Base-by-base conservation (phyloP, 78 protist genomes). In the Polysphondylium violaceum region DNA sequence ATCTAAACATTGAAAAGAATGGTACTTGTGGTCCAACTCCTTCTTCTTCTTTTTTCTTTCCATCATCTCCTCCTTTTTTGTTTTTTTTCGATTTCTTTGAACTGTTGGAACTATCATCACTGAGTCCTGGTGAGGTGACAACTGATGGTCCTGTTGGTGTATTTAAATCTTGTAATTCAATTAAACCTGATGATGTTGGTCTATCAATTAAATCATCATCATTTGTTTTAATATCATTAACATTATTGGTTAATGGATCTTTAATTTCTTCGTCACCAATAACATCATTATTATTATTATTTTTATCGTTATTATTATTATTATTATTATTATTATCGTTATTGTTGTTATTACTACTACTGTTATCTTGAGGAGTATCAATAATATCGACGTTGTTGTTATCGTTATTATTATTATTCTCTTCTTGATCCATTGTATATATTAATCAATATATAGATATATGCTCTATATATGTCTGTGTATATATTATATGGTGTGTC, bases 1-100 rank as follows among this genome's bases (percentile, higher is more conserved):
- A 87, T 33, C 93, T 64, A 68, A 76, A 87, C 47, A 87, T 31
- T 38, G 61, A 31, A 44, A 72, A 50, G 29, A 72, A 72, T 50
- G 64, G 29, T 6, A 72, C 78, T 33, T 72, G 78, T 43, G 59
- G 64, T 16, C 78, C 78, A 21, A 72, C 35, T 16, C n/a, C 76
- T 0, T 50, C 67, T 51, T 83, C 55, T n/a, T n/a, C n/a, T 31
- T 55, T 36, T 23, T 83, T 50, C 29, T 83, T 83, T 31, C 69
- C 38, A 29, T 72, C 74, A 0, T 51, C 83, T 67, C 1, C 23
- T 74, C 12, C 17, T 2, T 47, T 47, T 14, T 11, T 47, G 11
- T 47, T 47, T 47, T 11, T 7, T 14, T 11, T 47, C 11, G 23
- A 47, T 47, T 47, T 47, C 53, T 11, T 14, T 47, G 23, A 11